A percentile compares a stretch with the other conserved stretches of the same genome.
These are phyloP conservation scores for Aspergillus spinulosporus DNA, from an alignment of 2,329 filamentous ascomycete species.

Conservation along the genomic window DNA sequence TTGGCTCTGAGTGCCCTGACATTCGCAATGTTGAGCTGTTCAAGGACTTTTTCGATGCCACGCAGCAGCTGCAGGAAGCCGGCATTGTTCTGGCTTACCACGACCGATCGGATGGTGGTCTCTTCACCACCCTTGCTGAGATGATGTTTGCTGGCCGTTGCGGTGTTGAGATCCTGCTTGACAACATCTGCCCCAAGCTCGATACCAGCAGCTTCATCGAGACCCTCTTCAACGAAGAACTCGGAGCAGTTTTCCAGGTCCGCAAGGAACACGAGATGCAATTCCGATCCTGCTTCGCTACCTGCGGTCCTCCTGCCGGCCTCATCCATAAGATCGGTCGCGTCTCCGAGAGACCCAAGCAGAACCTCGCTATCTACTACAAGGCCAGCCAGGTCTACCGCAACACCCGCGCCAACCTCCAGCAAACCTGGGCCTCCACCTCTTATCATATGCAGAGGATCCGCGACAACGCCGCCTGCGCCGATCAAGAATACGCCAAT, in stretches of 20 bases:
- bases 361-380: conserved; percentile 74
- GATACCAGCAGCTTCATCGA: conserved; percentile 67
- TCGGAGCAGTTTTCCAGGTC: conserved; percentile 94
- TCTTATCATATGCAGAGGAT: conserved; percentile 89
- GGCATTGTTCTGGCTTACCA: conserved; percentile 88
- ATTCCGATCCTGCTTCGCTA: conserved; percentile 88
- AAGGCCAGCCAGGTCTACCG: conserved; percentile 68
- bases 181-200: conserved; percentile 62
- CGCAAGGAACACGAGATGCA: conserved; percentile 78
- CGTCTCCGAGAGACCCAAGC: conserved; percentile 66
- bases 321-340: conserved; percentile 82
- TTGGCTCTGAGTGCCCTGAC: conserved; percentile 83
- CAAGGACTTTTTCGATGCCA: conserved; percentile 87
- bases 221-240: conserved; percentile 90
- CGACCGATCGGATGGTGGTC: conserved; percentile 87
- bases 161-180: conserved; percentile 80
- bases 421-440: conserved; percentile 84
- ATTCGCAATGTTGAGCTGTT: conserved; percentile 78
- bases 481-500: conserved; percentile 76
- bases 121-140: conserved; percentile 86
- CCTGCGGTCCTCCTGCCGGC: conserved; percentile 78
- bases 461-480: conserved; percentile 83
- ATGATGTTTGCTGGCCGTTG: conserved; percentile 98
- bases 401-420: conserved; percentile 69
- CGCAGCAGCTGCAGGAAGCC: conserved; percentile 66